These are phyloP conservation scores for Vitis hybrid DNA, from an alignment of 177 flowering plant genomes.

Conservation along the genomic window DNA sequence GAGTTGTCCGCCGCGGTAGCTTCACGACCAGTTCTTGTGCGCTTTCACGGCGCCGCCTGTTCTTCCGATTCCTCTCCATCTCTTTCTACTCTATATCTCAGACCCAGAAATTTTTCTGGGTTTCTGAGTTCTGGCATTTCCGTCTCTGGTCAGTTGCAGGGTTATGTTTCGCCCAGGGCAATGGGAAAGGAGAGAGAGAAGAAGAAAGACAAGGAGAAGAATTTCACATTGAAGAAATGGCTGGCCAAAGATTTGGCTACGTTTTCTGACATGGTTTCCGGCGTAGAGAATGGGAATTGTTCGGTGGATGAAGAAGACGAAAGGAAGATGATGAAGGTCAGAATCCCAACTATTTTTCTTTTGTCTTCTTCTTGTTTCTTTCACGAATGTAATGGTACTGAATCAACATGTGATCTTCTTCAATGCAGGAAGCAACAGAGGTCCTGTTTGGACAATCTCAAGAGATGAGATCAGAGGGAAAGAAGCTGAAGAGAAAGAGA, in stretches of 20 bases:
- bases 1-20: no score
- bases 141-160: slow-evolving; percentile 31
- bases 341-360: background rate
- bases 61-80: no score
- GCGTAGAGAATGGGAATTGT: slow-evolving; percentile 22
- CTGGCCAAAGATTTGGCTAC: slow-evolving; percentile 37
- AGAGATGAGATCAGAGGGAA: slow-evolving; percentile 36
- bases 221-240: slow-evolving; percentile 43
- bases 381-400: background rate
- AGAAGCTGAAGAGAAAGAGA: slow-evolving; percentile 39
- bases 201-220: slow-evolving; percentile 37
- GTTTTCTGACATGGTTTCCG: slow-evolving; percentile 34
- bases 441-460: slow-evolving; percentile 31
- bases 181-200: slow-evolving; percentile 19
- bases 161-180: slow-evolving; percentile 23
- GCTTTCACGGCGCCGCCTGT: no score
- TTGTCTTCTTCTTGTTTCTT: background rate
- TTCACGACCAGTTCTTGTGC: no score
- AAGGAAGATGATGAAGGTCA: slow-evolving; percentile 38
- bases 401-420: background rate
- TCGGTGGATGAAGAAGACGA: slow-evolving; percentile 25
- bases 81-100: background rate
- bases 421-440: slow-evolving; percentile 53
- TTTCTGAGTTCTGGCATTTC: slow-evolving; percentile 19
- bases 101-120: slow-evolving; percentile 5